A percentile compares a stretch with the other conserved stretches of the same genome.
Conservation (phyloP, 2,329 filamentous ascomycete species). For the Phyllosticta citrichinensis region DNA sequence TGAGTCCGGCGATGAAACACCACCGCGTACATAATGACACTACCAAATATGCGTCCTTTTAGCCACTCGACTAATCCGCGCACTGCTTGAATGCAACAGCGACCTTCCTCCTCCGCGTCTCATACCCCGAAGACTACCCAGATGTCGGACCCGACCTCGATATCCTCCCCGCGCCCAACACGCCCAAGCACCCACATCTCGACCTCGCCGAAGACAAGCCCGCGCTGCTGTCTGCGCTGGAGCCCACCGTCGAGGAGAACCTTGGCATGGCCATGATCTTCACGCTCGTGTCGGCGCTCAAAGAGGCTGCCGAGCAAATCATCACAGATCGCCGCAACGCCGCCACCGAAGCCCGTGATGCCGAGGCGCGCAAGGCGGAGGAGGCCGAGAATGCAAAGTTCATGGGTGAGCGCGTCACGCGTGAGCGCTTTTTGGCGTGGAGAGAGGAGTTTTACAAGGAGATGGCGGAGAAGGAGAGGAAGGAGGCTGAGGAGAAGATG, state of each 20-base stretch:
- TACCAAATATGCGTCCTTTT: neutral
- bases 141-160: slow-evolving; percentile 78
- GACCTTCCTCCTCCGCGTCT: slow-evolving; percentile 70
- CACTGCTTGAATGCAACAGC: slow-evolving; percentile 31
- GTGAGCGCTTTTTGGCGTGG: slow-evolving; percentile 78
- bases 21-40: slow-evolving; percentile 40
- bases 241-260: slow-evolving; percentile 77
- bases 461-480: slow-evolving; percentile 60
- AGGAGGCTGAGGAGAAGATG: slow-evolving; percentile 56
- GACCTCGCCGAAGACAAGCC: slow-evolving; percentile 72
- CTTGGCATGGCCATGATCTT: slow-evolving; percentile 98
- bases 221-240: slow-evolving; percentile 58
- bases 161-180: slow-evolving; percentile 62
- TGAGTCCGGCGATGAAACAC: slow-evolving; percentile 47
- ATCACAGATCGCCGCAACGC: slow-evolving; percentile 63
- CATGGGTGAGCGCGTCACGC: slow-evolving; percentile 79
- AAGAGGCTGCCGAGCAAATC: slow-evolving; percentile 82
- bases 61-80: slow-evolving; percentile 4
- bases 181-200: slow-evolving; percentile 60
- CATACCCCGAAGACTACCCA: slow-evolving; percentile 84
- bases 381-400: slow-evolving; percentile 95
- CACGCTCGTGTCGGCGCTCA: slow-evolving; percentile 74
- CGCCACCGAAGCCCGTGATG: slow-evolving; percentile 43
- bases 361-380: slow-evolving; percentile 55
- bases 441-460: slow-evolving; percentile 66